Conservation (phyloP, 1,284 basidiomycete species). For the Phenoliferia sp. region DNA sequence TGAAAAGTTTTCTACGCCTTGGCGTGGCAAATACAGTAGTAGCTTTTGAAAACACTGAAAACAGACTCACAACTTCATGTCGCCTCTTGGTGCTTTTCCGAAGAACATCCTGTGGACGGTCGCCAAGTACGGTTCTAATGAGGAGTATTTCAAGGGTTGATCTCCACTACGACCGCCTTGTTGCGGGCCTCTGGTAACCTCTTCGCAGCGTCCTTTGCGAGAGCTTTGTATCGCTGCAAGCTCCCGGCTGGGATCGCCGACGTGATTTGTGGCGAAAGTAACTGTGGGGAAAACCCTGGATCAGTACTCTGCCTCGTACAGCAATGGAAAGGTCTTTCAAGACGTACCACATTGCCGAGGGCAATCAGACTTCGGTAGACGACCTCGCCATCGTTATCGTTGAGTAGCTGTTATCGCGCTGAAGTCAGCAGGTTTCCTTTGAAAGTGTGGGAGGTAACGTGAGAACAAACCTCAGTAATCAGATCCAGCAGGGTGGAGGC, state of each 20-base stretch:
- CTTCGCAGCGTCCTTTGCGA: slow-evolving; percentile 36
- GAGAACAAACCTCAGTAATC: slow-evolving; percentile 9
- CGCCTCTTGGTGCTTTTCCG: too few species aligned
- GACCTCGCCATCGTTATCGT: slow-evolving; percentile 74
- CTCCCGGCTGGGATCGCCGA: slow-evolving; percentile 33
- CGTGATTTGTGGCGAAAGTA: slow-evolving; percentile 38
- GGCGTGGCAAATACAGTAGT: too few species aligned
- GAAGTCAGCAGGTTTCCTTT: not conserved
- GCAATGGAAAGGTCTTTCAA: too few species aligned
- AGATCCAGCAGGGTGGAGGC: slow-evolving; percentile 20
- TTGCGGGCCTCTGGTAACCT: slow-evolving; percentile 43
- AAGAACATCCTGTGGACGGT: not conserved
- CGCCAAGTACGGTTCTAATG: not conserved
- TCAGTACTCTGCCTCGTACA: too few species aligned
- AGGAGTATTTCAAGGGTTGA: slow-evolving; percentile 14
- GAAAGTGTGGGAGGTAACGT: not conserved
- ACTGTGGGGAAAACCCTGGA: too few species aligned
- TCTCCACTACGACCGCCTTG: slow-evolving; percentile 42
- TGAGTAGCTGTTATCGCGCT: slow-evolving; percentile 55
- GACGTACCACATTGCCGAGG: slow-evolving; percentile 75
- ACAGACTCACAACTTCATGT: too few species aligned
- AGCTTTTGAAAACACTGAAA: too few species aligned
- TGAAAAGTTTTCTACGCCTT: too few species aligned
- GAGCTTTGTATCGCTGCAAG: slow-evolving; percentile 19
- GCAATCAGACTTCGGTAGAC: slow-evolving; percentile 79